Evolutionary conservation across 2,329 filamentous ascomycete genomes (phyloP).

Genomic region (Cercospora sojina): DNA sequence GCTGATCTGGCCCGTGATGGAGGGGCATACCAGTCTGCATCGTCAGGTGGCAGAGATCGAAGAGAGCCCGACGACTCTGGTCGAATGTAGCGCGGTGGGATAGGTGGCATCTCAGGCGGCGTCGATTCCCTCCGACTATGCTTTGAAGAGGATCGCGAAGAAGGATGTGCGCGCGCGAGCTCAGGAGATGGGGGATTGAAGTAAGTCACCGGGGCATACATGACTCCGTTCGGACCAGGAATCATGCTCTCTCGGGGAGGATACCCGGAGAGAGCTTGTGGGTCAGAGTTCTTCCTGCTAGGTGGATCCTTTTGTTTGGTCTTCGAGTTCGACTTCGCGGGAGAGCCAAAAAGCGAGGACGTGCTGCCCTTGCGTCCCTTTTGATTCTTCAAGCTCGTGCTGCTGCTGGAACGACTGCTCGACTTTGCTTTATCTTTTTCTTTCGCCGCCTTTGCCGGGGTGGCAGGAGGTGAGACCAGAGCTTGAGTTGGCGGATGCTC

Average conservation of each 20-base stretch:
- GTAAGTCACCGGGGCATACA: slow-evolving; percentile 42
- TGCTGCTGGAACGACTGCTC: slow-evolving; percentile 39
- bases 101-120: slow-evolving; percentile 31
- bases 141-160: slow-evolving; percentile 26
- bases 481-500: slow-evolving; percentile 27
- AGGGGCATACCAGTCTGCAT: slow-evolving; percentile 40
- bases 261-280: slow-evolving; percentile 19
- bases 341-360: slow-evolving; percentile 36
- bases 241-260: slow-evolving; percentile 37
- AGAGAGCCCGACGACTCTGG: slow-evolving; percentile 42
- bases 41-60: slow-evolving; percentile 50
- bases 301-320: slow-evolving; percentile 29
- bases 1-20: slow-evolving; percentile 42
- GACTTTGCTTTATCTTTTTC: slow-evolving; percentile 25
- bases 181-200: slow-evolving; percentile 33
- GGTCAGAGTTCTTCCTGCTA: slow-evolving; percentile 31
- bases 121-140: slow-evolving; percentile 36
- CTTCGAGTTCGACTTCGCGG: slow-evolving; percentile 39
- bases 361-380: slow-evolving; percentile 40
- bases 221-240: slow-evolving; percentile 49
- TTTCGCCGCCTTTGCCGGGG: slow-evolving; percentile 27
- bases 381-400: slow-evolving; percentile 37
- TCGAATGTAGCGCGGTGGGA: slow-evolving; percentile 33
- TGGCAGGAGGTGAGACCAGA: slow-evolving; percentile 35
- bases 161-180: slow-evolving; percentile 7